Evolutionary conservation across 257 asterid genomes (phyloP).

Genomic region (Striga asiatica): DNA sequence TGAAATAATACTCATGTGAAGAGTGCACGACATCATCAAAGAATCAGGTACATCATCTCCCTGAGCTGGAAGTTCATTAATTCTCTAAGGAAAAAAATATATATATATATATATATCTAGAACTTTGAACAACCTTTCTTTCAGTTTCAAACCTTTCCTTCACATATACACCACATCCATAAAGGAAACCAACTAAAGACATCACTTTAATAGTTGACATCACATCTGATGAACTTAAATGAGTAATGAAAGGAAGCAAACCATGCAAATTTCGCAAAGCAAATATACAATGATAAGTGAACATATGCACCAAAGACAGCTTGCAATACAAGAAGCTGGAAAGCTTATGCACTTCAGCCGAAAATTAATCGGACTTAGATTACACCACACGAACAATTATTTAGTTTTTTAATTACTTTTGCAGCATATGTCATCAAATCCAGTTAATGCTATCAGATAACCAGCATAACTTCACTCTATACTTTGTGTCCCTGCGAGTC

Average conservation of each 20-base stretch:
- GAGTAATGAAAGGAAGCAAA: not conserved
- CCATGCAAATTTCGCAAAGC: slow-evolving; percentile 8
- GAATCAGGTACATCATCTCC: slow-evolving; percentile 6
- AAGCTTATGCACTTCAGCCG: slow-evolving; percentile 1
- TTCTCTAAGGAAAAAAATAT: slow-evolving; percentile 1
- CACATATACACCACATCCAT: not conserved
- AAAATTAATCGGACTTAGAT: not conserved
- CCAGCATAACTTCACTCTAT: slow-evolving; percentile 6
- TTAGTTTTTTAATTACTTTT: slow-evolving; percentile 5
- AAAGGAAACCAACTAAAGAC: not conserved
- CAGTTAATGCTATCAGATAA: slow-evolving; percentile 13
- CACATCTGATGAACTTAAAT: not conserved
- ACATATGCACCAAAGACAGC: slow-evolving; percentile 1
- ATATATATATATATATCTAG: too few relatives aligned
- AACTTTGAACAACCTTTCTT: not conserved
- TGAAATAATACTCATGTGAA: not conserved
- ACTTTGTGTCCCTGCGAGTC: not conserved
- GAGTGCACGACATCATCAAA: not conserved
- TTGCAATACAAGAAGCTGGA: not conserved
- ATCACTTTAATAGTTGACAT: not conserved
- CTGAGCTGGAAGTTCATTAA: not conserved
- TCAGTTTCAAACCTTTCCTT: not conserved
- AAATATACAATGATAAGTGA: not conserved
- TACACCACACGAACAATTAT: not conserved
- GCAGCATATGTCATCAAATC: slow-evolving; percentile 14